A percentile compares a stretch with the other conserved stretches of the same genome.
phyloP scores from a whole-genome alignment of 208 protist genomes.

The Endotrypanum monterogeii region DNA sequence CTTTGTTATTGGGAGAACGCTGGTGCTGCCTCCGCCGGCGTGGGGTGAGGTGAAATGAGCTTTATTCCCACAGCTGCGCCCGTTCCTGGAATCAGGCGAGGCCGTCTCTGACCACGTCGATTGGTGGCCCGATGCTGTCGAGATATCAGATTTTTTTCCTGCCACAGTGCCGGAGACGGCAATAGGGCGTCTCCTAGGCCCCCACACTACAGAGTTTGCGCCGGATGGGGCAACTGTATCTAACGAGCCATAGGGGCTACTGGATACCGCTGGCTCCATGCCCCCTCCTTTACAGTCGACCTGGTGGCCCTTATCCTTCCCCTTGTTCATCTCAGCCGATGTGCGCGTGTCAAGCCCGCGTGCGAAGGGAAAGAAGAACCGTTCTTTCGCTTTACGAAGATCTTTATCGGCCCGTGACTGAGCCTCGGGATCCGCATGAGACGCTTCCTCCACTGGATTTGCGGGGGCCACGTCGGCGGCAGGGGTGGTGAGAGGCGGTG shows the following conservation, averaged over 20 bases:
- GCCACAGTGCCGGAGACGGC: background rate
- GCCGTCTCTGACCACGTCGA: background rate
- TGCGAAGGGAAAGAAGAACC: background rate
- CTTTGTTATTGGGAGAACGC: background rate
- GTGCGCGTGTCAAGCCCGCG: background rate
- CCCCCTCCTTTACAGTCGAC: background rate
- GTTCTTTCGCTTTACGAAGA: too few relatives aligned
- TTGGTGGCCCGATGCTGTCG: background rate
- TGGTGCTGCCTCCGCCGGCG: background rate
- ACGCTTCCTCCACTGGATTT: background rate
- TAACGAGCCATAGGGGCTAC: background rate
- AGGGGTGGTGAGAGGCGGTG: background rate
- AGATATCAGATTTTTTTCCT: background rate
- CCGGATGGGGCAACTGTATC: background rate
- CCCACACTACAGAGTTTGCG: background rate
- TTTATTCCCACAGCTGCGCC: background rate
- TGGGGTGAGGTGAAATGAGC: background rate
- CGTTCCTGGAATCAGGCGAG: background rate
- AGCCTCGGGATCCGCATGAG: background rate
- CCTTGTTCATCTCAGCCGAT: background rate
- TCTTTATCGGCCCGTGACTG: background rate
- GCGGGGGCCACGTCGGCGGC: background rate
- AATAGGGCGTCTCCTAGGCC: background rate
- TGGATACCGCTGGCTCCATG: background rate
- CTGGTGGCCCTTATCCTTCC: background rate